Base-by-base conservation (phyloP, 768 basidiomycete species). In the Crucibulum laeve region DNA sequence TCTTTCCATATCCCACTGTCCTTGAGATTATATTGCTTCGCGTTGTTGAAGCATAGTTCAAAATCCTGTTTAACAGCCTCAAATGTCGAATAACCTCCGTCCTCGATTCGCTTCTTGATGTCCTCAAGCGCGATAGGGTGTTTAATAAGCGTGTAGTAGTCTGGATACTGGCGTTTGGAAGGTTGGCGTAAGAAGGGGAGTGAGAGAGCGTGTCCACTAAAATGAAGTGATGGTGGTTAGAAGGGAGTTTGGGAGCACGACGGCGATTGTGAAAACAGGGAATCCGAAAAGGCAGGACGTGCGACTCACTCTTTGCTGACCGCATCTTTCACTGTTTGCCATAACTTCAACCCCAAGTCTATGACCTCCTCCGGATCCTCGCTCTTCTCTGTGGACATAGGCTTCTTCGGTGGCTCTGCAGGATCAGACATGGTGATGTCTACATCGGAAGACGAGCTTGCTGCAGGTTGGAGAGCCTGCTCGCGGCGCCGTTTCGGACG, bases 81-180 rank as follows among this genome's bases (percentile, higher is more conserved):
- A 36, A 91, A 68, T 10, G 81, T 76, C 11, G 69, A 51, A 54
- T 92, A 93, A 10, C 50, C 57, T 44, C 70, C 68, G 40, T 67
- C 64, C 36, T 86, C 82, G 21, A 93, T 72, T 54, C 79, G 76
- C 53, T 79, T 76, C 74, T 91, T 91, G 68, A 96, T 91, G 50
- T 94, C 90, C 34, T 91, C 87, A 40, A 96, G 70, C 21, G 89
- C 83, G 53, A 96, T 90, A 23, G 94, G 93, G 19, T 77, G 71
- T 53, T 80, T 71, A 58, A 94, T 95, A 51, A 84, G 48, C 18
- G 63, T 58, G 64, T 94, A 96, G 65, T 97, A 97, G 68, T 94
- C 92, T 30, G 91, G 79, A 63, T 88, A 91, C 45, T 70, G 69
- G 45, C 80, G 77, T 64, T 82, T 87, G 34, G 80, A 73, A 15